Base-by-base conservation (phyloP, 345 rosid species). In the Draba incana region DNA sequence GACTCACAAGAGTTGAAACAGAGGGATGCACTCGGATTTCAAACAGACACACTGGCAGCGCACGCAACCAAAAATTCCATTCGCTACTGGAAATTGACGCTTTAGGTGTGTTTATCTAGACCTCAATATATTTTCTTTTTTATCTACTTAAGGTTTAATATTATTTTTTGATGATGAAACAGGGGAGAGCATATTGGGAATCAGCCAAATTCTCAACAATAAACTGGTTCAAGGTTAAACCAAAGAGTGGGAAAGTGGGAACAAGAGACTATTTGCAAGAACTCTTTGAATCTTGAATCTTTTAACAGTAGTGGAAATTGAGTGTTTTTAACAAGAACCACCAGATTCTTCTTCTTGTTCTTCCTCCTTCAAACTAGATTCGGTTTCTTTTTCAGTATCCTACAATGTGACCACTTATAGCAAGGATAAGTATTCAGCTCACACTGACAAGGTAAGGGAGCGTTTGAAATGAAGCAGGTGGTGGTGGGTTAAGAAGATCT, bases 21-120 rank as follows among this genome's bases (percentile, higher is more conserved):
- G n/a, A n/a, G n/a, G n/a, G n/a, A n/a, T n/a, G n/a, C n/a, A n/a
- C n/a, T n/a, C n/a, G n/a, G n/a, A n/a, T n/a, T n/a, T n/a, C n/a
- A n/a, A n/a, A n/a, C n/a, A n/a, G n/a, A n/a, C n/a, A n/a, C n/a
- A n/a, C n/a, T n/a, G n/a, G n/a, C n/a, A n/a, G n/a, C n/a, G n/a
- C n/a, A n/a, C n/a, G n/a, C n/a, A n/a, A n/a, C n/a, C n/a, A n/a
- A n/a, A n/a, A n/a, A n/a, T n/a, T n/a, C n/a, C n/a, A n/a, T n/a
- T n/a, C 78, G 0, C 20, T 67, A 33, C 23, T 4, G 4, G 68
- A 57, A 45, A 42, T 74, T 14, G 58, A 61, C 0, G 57, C 13
- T 28, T 74, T 66, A 27, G 78, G 78, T 67, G 2, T 12, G 77
- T 66, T 66, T 5, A 41, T 72, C 5, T n/a, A n/a, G n/a, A n/a